Base-by-base conservation (phyloP, 2,329 filamentous ascomycete genomes). In the Aspergillus quadrilineatus region DNA sequence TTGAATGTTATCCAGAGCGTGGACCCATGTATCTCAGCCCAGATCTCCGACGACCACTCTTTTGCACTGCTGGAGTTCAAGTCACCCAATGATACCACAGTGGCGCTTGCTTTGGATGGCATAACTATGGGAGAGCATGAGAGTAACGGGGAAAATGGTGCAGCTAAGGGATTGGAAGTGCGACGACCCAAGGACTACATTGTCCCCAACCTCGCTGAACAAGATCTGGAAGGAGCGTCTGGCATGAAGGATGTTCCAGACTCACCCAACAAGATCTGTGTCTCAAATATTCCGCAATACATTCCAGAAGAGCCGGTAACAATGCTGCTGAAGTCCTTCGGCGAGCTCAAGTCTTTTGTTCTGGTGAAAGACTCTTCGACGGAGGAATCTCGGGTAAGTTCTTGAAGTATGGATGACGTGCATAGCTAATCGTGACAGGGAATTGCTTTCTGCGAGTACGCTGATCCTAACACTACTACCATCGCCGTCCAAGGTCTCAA, bases 171-270 rank as follows among this genome's bases (percentile, higher is more conserved):
- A 6, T 80, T 97, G 39, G 82, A 86, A 36, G 91, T 97, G 65
- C 86, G 87, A 61, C 85, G 94, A 45, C 95, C 95, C 42, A 97
- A 96, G 77, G 94, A 99, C 73, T 99, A 97, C 74, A 96, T 97
- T 65, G 92, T 96, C 52, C 93, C 93, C 8, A 87, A 89, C 12
- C 81, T 84, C 1, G 89, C 92, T 47, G 88, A 92, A 28, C 82
- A 85, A 44, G 82, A 87, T 41, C 88, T 88, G 66, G 86, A 92
- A 67, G 86, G 88, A 37, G 90, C 90, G 4, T 84, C 89, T 1
- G 82, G 97, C 37, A 89, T 91, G 2, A 89, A 83, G 60, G 79
- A 90, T 17, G 94, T 99, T 14, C 85, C 92, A 8, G 94, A 99
- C 71, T 95, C 91, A 3, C 88, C 92, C 15, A 92, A 96, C 80